Percentiles rank a stretch among this genome's conserved stretches.
Conservation (phyloP, 176 grass and related monocot genomes). For the Cenchrus fungigraminus region DNA sequence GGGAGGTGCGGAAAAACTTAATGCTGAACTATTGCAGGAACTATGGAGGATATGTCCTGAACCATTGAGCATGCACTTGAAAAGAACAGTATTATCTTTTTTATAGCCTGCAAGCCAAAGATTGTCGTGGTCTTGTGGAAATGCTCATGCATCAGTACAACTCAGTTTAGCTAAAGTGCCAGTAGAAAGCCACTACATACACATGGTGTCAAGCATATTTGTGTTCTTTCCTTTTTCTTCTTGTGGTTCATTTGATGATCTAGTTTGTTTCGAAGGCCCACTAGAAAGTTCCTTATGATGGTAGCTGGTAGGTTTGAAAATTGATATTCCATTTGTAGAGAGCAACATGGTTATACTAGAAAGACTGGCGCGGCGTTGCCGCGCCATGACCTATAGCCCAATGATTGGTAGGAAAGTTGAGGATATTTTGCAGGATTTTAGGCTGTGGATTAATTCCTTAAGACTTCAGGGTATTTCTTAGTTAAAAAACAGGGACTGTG, state of each 20-base stretch:
- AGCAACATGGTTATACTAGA: neutral
- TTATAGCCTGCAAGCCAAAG: neutral
- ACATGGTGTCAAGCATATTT: neutral
- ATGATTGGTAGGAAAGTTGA: too few species aligned
- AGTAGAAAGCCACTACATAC: neutral
- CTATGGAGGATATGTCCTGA: neutral
- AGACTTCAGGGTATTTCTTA: too few species aligned
- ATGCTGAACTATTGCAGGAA: constrained; percentile 14
- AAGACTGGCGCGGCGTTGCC: too few species aligned
- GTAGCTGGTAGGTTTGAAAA: neutral
- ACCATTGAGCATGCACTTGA: neutral
- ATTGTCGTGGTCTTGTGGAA: neutral
- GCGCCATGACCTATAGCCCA: too few species aligned
- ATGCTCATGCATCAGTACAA: neutral
- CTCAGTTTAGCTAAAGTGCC: neutral
- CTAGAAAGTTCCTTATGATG: neutral
- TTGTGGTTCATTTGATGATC: neutral
- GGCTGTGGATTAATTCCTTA: too few species aligned
- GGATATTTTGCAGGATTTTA: too few species aligned
- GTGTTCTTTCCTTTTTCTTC: neutral
- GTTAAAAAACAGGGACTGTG: too few species aligned
- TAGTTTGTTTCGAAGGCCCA: neutral
- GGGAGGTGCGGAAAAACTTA: neutral
- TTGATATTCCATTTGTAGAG: neutral
- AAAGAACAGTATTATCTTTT: neutral